These are phyloP conservation scores for Zymoseptoria crescenta DNA, from an alignment of 2,329 filamentous ascomycete species.

Conservation along the genomic window DNA sequence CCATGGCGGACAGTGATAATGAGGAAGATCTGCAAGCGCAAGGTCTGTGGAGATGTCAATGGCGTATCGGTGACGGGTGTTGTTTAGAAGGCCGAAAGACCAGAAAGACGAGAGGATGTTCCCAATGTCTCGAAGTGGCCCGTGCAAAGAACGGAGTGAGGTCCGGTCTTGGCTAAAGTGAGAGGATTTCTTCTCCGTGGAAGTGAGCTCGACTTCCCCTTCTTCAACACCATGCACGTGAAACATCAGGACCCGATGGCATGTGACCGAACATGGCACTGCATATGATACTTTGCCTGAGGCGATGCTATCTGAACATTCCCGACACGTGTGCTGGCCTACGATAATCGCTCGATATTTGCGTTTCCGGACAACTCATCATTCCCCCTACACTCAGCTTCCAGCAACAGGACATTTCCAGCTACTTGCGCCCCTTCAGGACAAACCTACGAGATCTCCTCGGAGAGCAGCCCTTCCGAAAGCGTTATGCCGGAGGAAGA, in stretches of 20 bases:
- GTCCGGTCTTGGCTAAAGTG: not conserved
- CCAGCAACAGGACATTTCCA: constrained; percentile 22
- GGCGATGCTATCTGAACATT: not conserved
- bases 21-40: not conserved
- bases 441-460: constrained; percentile 23
- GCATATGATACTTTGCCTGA: not conserved
- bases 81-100: not conserved
- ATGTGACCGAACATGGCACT: not conserved
- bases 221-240: not conserved
- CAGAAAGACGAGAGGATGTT: not conserved
- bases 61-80: not conserved
- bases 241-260: not conserved
- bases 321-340: not conserved
- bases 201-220: not conserved
- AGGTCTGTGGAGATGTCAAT: not conserved
- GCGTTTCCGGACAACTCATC: not conserved
- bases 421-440: constrained; percentile 21
- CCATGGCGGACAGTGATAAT: constrained; percentile 20
- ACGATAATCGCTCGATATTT: too few species aligned
- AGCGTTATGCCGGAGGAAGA: constrained; percentile 24
- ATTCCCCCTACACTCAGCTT: not conserved
- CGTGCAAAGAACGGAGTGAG: not conserved
- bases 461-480: constrained; percentile 23
- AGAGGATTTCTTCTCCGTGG: not conserved
- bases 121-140: not conserved